phyloP scores from a whole-genome alignment of 257 asterid genomes.

The Rauvolfia tetraphylla region DNA sequence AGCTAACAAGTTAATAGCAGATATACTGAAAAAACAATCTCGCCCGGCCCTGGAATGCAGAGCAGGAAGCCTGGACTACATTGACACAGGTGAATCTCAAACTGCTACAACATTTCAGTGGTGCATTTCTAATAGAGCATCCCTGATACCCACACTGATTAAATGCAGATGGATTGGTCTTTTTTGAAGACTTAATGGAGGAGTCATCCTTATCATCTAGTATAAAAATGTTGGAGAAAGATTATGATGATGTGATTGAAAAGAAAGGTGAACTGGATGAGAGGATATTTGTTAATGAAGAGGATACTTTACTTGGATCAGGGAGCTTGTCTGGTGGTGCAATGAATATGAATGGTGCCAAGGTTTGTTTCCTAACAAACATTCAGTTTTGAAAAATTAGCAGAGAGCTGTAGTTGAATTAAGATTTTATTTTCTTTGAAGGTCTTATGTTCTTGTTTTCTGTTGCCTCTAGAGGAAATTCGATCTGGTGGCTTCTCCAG shows the following conservation, averaged over 20 bases:
- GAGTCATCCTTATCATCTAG: slow-evolving; percentile 57
- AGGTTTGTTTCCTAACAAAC: slow-evolving; percentile 26
- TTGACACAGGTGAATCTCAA: slow-evolving; percentile 50
- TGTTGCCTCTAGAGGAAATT: slow-evolving; percentile 58
- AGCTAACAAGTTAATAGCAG: slow-evolving; percentile 56
- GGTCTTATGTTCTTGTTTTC: slow-evolving; percentile 12
- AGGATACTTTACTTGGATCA: slow-evolving; percentile 81
- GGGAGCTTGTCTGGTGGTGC: slow-evolving; percentile 82
- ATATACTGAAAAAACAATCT: slow-evolving; percentile 54
- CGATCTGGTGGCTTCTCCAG: slow-evolving; percentile 72
- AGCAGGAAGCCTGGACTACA: slow-evolving; percentile 49
- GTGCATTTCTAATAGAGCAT: not conserved
- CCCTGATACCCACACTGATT: slow-evolving; percentile 10
- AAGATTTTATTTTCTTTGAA: not conserved
- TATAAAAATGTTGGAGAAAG: slow-evolving; percentile 56
- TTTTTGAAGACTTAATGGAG: slow-evolving; percentile 70
- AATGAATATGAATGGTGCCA: slow-evolving; percentile 41
- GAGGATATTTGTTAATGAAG: slow-evolving; percentile 73
- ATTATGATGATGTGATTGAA: slow-evolving; percentile 52
- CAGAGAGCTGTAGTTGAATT: not conserved
- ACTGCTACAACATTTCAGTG: not conserved
- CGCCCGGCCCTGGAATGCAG: slow-evolving; percentile 57
- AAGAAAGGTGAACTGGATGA: slow-evolving; percentile 78
- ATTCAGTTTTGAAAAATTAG: not conserved
- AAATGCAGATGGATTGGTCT: slow-evolving; percentile 74